Base-by-base conservation (phyloP, 1,139 yeast genomes). In the Saccharomycopsis hybrid region DNA sequence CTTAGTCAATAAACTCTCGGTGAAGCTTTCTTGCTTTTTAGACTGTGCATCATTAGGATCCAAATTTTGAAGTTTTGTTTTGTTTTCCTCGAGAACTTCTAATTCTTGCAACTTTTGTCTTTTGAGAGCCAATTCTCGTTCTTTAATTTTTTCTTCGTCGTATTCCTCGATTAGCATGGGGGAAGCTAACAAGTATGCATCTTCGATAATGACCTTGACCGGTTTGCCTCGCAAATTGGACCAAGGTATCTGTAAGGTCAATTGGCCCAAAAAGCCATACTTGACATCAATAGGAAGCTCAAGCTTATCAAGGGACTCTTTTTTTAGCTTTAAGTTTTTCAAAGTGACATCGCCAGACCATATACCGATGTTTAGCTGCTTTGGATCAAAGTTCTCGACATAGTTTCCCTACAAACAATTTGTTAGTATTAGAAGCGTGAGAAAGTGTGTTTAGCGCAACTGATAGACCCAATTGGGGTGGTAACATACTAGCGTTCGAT, bases 311-410 rank as follows among this genome's bases (percentile, higher is more conserved):
- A 94, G 71, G 5, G 97, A 90, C 65, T 77, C 73, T 32, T 64
- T 66, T 66, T 87, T 87, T 53, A 94, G 72, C 55, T 84, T 76
- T 56, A 94, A 73, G 63, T 90, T 82, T 56, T 75, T 75, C 48
- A 94, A 71, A 63, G 87, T 88, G 44, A 90, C 98, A 71, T 92
- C 97, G 32, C 99, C 99, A 60, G 92, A 81, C 96, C 98, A 90
- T 41, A 94, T 90, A 2, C 97, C 98, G 52, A 92, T 90, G 60
- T 92, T 89, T 61, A 92, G 70, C 62, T 90, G 97, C 58, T 86
- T 86, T 11, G 97, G 90, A 66, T 94, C 98, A 63, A 92, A 92
- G 65, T 92, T 85, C 67, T 94, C 96, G 49, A 94, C 92, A 68
- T 92, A 85, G 18, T 83, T 73, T 3, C 87, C 86, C 57, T 59